Evolutionary conservation across 345 rosid genomes (phyloP).

Genomic region (Ceriops tagal): DNA sequence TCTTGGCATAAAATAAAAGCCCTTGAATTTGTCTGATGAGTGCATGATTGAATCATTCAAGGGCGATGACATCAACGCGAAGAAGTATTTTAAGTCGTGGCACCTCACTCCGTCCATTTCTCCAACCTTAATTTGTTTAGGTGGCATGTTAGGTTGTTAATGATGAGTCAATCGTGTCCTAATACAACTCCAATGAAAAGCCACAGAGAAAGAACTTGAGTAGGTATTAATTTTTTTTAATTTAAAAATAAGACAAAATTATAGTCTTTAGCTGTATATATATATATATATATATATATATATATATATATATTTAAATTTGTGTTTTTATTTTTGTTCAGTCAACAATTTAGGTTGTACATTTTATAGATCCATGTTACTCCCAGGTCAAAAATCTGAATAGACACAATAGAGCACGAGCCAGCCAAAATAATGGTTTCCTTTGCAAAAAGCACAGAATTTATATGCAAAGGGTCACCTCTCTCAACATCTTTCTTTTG

Average conservation of each 20-base stretch:
- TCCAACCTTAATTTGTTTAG: background rate
- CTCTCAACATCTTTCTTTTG: background rate
- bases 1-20: background rate
- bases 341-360: too few species aligned
- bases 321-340: too few species aligned
- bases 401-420: too few species aligned
- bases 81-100: too few species aligned
- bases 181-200: background rate
- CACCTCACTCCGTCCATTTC: background rate
- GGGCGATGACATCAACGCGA: background rate
- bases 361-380: too few species aligned
- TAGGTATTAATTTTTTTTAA: too few species aligned
- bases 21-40: background rate
- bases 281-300: too few species aligned
- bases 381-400: too few species aligned
- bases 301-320: too few species aligned
- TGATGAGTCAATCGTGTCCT: constrained; percentile 7
- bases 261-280: too few species aligned
- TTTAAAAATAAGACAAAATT: too few species aligned
- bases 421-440: background rate
- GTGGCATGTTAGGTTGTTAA: background rate
- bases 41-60: background rate
- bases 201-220: background rate
- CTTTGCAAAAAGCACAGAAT: background rate
- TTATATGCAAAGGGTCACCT: background rate